Base-by-base conservation (phyloP, 2,329 filamentous ascomycete species). In the Trichoderma atroviride region DNA sequence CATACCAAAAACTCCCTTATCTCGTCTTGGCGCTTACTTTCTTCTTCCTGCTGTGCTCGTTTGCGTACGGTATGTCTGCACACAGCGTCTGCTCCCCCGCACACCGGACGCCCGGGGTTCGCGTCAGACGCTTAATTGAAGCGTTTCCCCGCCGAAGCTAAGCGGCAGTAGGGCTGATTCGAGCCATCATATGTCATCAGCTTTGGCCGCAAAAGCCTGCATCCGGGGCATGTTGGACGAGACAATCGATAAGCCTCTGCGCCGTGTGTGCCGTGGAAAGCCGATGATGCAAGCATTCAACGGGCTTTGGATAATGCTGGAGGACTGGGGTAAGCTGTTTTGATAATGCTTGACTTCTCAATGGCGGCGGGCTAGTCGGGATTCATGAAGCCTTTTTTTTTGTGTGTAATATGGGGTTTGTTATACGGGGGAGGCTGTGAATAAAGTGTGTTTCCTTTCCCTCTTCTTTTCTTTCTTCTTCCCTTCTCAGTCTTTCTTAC, bases 201-300 rank as follows among this genome's bases (percentile, higher is more conserved):
- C 10, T 47, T 64, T 65, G 37, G 50, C 37, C n/a, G n/a, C 35
- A 14, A n/a, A 35, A 37, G 29, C 27, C 31, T 40, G 33, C 24
- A 16, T 55, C n/a, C 56, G 22, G 33, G 53, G n/a, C 5, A 33
- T 50, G n/a, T n/a, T 67, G 55, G 47, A 50, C 47, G 11, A 50
- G 22, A 24, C 33, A 59, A 67, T 67, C 64, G 64, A 67, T 67
- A 59, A 67, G 40, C 40, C 31, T 47, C 19, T 5, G 14, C 22
- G 35, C 35, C 29, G 24, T 69, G 53, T 71, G 70, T 70, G 70
- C 70, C 70, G 70, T 68, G 68, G 63, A 63, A 71, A 71, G 70
- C 69, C 69, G 69, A 68, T 43, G 24, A 56, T 55, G n/a, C 40
- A 67, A 35, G 33, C 33, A 33, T 6, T 59, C 31, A 40, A 67